Percentiles rank a stretch among this genome's conserved stretches.
Conservation (phyloP, 1,284 basidiomycete genomes). For the Heterobasidion annosum region DNA sequence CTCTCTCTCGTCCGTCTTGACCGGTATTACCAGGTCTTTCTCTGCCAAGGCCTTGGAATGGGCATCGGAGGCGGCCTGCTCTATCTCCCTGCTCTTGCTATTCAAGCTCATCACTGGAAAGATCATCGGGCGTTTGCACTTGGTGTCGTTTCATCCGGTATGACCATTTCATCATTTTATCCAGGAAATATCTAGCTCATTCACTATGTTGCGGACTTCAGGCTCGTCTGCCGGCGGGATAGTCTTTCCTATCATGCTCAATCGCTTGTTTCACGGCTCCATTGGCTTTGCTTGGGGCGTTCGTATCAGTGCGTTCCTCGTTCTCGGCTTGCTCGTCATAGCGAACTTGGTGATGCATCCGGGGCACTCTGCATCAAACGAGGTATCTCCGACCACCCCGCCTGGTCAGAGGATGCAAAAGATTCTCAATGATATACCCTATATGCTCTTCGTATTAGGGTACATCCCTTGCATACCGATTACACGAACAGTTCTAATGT, state of each 20-base stretch:
- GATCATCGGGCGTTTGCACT: constrained; percentile 9
- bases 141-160: constrained; percentile 11
- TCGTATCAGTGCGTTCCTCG: constrained; percentile 4
- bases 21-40: constrained; percentile 22
- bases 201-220: no score
- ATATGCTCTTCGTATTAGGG: no score
- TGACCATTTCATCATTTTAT: background rate
- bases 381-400: background rate
- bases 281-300: constrained; percentile 12
- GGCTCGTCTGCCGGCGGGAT: constrained; percentile 15
- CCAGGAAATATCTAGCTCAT: no score
- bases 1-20: constrained; percentile 20
- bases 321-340: constrained; percentile 3
- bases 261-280: constrained; percentile 14
- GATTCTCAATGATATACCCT: no score
- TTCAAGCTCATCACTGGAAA: constrained; percentile 10
- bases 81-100: constrained; percentile 10
- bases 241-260: constrained; percentile 20
- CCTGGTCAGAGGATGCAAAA: background rate
- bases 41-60: constrained; percentile 28
- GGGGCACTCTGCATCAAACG: no score
- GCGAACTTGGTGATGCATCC: constrained; percentile 5
- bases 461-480: no score
- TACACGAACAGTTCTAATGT: background rate
- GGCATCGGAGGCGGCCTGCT: constrained; percentile 33